A percentile compares a stretch with the other conserved stretches of the same genome.
Evolutionary conservation across 179 eudicot genomes (phyloP).

Genomic region (Spergularia azorica): DNA sequence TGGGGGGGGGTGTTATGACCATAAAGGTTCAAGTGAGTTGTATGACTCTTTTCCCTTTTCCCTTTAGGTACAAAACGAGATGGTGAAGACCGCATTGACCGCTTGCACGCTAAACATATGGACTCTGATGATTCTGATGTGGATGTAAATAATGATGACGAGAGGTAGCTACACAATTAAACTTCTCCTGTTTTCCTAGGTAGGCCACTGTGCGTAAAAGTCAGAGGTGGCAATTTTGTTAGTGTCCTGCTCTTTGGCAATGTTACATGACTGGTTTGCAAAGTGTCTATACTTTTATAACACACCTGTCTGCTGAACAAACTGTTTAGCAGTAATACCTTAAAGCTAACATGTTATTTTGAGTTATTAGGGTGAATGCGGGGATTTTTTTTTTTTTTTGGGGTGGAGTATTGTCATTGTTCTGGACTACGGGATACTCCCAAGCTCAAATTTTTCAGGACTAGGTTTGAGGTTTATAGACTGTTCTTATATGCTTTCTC

Average conservation of each 20-base stretch:
- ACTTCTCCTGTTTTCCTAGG: neutral
- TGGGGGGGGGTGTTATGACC: neutral
- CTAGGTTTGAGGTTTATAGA: too few relatives aligned
- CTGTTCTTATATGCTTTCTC: neutral
- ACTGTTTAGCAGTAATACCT: neutral
- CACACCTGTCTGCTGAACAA: neutral
- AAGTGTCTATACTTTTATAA: neutral
- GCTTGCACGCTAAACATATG: constrained; percentile 57
- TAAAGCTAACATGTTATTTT: neutral
- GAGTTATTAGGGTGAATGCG: neutral
- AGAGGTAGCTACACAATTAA: constrained; percentile 45
- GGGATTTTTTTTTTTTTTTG: neutral
- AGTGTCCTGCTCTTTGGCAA: neutral
- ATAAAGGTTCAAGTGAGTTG: neutral
- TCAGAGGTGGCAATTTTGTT: neutral
- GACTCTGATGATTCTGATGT: constrained; percentile 97
- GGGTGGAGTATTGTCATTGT: too few relatives aligned
- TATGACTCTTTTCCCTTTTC: neutral
- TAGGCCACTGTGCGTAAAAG: neutral
- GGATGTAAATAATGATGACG: constrained; percentile 77
- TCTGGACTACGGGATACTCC: neutral
- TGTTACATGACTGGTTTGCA: neutral
- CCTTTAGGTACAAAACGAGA: constrained; percentile 73
- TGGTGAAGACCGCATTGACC: constrained; percentile 72
- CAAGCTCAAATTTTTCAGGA: neutral